These are phyloP conservation scores for Pythium brachiatum DNA, from an alignment of 352 stramenopile species.

Conservation along the genomic window DNA sequence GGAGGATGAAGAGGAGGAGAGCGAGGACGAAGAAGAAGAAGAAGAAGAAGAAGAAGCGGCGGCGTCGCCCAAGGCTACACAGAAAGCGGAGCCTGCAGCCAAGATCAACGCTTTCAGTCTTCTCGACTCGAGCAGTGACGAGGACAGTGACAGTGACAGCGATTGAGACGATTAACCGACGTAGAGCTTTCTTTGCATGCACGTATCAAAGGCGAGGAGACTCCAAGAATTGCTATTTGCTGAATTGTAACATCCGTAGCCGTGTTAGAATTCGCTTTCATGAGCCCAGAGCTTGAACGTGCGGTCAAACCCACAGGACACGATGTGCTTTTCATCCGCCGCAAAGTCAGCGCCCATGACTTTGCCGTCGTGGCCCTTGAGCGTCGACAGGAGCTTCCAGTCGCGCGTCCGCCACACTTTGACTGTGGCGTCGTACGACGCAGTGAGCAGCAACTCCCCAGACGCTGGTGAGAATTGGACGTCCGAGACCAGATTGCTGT, in stretches of 20 bases:
- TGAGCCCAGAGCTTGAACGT: constrained; percentile 93
- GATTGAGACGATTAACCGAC: constrained; percentile 6
- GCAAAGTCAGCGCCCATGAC: constrained; percentile 93
- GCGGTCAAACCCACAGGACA: constrained; percentile 89
- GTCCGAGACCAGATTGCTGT: constrained; percentile 94
- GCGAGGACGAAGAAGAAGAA: constrained; percentile 2
- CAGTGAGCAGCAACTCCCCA: constrained; percentile 88
- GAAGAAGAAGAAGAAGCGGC: constrained; percentile 15
- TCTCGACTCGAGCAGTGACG: constrained; percentile 27
- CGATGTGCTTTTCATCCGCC: constrained; percentile 84
- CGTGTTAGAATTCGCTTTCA: constrained; percentile 82
- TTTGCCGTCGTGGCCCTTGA: constrained; percentile 94
- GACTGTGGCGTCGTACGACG: constrained; percentile 93
- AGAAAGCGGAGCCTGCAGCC: neutral
- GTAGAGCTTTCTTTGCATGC: neutral
- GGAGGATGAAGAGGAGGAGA: constrained; percentile 1
- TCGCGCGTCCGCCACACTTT: constrained; percentile 95
- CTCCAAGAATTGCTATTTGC: neutral
- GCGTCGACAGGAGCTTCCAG: constrained; percentile 87
- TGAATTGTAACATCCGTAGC: neutral
- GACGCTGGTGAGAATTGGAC: constrained; percentile 81
- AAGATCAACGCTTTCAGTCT: constrained; percentile 29
- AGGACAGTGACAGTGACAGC: constrained; percentile 24
- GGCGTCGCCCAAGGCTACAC: neutral
- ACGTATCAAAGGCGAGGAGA: neutral